Base-by-base conservation (phyloP, 352 stramenopile genomes). In the Phytophthora europaea region DNA sequence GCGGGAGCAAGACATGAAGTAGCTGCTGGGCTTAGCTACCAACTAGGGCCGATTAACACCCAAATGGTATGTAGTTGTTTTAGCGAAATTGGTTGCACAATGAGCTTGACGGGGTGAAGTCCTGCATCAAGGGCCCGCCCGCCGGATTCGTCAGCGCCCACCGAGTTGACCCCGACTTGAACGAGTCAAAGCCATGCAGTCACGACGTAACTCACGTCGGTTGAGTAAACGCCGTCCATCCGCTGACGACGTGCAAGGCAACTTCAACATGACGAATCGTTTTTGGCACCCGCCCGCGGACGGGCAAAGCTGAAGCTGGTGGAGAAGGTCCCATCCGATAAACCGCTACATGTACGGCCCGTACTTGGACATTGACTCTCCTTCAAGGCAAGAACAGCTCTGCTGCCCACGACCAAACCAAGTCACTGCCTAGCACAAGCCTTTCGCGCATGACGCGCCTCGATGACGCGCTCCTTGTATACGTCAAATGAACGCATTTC, bases 401-500 rank as follows among this genome's bases (percentile, higher is more conserved):
- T 45, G 38, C 43, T 26, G 2, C 18, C 18, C 7, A 51, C 43
- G 16, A 23, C 16, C 43, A 8, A 54, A 54, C 8, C 10, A 54
- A 6, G 20, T 8, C 48, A 54, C 4, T 18, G 20, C 20, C n/a
- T 5, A 26, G 45, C 18, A 52, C 15, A 6, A 52, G 45, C n/a
- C 18, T 52, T 52, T 51, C 16, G n/a, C 6, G 45, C 18, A 23
- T 51, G 43, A 23, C n/a, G 20, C 22, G 22, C 47, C 20, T 16
- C 22, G 48, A 51, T 51, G 43, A 51, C 18, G 43, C 43, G 43
- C 43, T 51, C 43, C 3, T n/a, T 54, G 48, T 54, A 26, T 54
- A 54, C 48, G 48, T 54, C 48, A 54, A 54, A 54, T 54, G 22
- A 54, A 54, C 48, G 48, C 48, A 54, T 54, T 28, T 54, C 22